Base-by-base conservation (phyloP, 2,329 filamentous ascomycete species). In the Zarea fungicola region DNA sequence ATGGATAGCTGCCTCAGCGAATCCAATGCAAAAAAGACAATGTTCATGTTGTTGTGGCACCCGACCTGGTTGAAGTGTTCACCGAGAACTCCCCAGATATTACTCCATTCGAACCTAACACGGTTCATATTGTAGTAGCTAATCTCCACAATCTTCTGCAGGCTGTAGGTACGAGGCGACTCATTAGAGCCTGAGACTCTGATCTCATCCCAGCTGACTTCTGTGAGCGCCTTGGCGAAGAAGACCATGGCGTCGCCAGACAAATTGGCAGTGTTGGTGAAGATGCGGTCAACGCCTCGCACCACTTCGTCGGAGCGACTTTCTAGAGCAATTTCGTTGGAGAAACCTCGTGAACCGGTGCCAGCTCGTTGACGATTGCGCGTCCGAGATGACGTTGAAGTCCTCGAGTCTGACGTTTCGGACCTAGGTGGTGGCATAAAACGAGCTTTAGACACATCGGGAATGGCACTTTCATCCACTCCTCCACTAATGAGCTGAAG, bases 81-180 rank as follows among this genome's bases (percentile, higher is more conserved):
- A 13, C 93, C 93, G n/a, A 99, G 78, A 2, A 99, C 87, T 54
- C 88, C 87, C 93, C 93, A 99, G 52, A 99, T 96, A 59, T 87
- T 92, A 11, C 87, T 95, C 93, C 93, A 99, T 65, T 99, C 93
- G 60, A 97, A 97, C 60, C 93, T 86, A 29, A 99, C 92, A 75
- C 93, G 84, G 51, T 89, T 90, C 93, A 99, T 99, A 72, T 99
- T 99, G 80, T 99, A 99, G 68, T 96, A 96, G 65, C 89, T 95
- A 67, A 99, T 97, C 68, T 99, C 93, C 14, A 99, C 95, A 54
- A 99, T 81, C 68, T 99, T 99, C 63, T 99, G 93, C 53, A 99
- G 73, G 70, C 91, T 96, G 76, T 96, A 99, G 8, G 92, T 99
- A 48, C 95, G 83, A 10, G 93, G 93, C 19, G 89, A 95, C 52